Conservation (phyloP, 1,284 basidiomycete genomes). For the Pterulicium gracile region DNA sequence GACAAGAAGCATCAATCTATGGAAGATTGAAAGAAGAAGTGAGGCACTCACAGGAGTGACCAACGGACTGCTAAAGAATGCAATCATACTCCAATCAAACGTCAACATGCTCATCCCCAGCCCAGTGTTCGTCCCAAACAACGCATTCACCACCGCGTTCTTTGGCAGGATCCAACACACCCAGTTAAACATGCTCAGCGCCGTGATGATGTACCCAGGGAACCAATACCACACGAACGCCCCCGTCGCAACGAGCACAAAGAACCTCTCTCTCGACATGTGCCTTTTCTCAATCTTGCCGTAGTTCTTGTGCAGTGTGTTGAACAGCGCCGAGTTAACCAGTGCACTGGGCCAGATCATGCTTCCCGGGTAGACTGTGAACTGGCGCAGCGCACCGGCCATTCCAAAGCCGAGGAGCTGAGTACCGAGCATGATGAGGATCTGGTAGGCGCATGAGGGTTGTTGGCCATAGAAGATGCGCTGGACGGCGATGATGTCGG, state of each 20-base stretch:
- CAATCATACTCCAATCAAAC: constrained; percentile 87
- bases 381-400: constrained; percentile 72
- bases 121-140: constrained; percentile 71
- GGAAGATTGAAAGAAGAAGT: not conserved
- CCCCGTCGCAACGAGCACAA: constrained; percentile 45
- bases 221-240: constrained; percentile 80
- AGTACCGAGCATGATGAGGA: constrained; percentile 61
- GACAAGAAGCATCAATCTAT: not conserved
- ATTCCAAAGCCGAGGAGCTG: constrained; percentile 70
- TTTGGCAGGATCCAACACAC: constrained; percentile 89
- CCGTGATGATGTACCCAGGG: constrained; percentile 80
- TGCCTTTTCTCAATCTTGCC: constrained; percentile 56
- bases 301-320: constrained; percentile 81
- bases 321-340: constrained; percentile 83
- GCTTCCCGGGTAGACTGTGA: constrained; percentile 81
- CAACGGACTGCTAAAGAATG: constrained; percentile 47
- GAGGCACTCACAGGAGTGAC: not conserved
- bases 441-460: constrained; percentile 49
- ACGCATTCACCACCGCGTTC: constrained; percentile 70
- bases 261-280: constrained; percentile 72
- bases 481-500: constrained; percentile 62
- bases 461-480: constrained; percentile 54
- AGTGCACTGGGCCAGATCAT: constrained; percentile 97
- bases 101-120: constrained; percentile 81
- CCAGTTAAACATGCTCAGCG: constrained; percentile 78